These are phyloP conservation scores for Fomes fomentarius DNA, from an alignment of 1,284 basidiomycete species.

Conservation along the genomic window DNA sequence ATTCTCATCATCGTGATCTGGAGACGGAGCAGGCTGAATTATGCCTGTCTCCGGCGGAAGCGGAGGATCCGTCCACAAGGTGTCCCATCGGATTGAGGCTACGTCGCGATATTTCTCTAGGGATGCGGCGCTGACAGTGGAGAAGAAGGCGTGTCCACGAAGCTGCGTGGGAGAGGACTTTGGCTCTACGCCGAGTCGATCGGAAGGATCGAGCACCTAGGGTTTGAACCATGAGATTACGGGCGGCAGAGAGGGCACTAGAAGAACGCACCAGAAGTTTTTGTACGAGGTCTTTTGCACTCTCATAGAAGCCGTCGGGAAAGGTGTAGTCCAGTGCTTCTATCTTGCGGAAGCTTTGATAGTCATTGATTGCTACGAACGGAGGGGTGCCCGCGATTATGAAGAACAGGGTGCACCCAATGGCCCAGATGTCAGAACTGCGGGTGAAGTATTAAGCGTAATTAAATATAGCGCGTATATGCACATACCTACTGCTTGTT, in stretches of 20 bases:
- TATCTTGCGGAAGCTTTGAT: slow-evolving; percentile 26
- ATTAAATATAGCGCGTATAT: background rate
- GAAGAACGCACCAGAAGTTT: slow-evolving; percentile 9
- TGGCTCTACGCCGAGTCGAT: slow-evolving; percentile 20
- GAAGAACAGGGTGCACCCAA: slow-evolving; percentile 22
- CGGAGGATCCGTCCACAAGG: slow-evolving; percentile 22
- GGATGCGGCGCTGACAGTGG: background rate
- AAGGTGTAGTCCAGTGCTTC: slow-evolving; percentile 22
- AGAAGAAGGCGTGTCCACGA: slow-evolving; percentile 18
- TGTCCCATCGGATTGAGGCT: slow-evolving; percentile 16
- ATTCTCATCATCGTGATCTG: background rate
- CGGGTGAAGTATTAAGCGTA: background rate
- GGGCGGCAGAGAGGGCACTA: background rate
- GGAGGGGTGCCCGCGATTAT: slow-evolving; percentile 16
- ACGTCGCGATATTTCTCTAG: background rate
- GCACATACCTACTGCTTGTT: slow-evolving; percentile 17
- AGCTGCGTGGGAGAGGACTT: slow-evolving; percentile 22
- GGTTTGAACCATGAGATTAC: background rate
- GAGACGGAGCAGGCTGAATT: slow-evolving; percentile 3
- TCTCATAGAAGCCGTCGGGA: slow-evolving; percentile 18
- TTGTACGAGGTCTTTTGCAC: slow-evolving; percentile 17
- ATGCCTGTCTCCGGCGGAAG: slow-evolving; percentile 17
- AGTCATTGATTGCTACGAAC: slow-evolving; percentile 23
- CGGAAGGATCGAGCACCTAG: slow-evolving; percentile 21
- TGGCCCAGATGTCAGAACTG: slow-evolving; percentile 24